Evolutionary conservation across 805 yeast species (phyloP), one percentile per base, ranked within the genome.

Genomic region (Wickerhamiella kazuoi): DNA sequence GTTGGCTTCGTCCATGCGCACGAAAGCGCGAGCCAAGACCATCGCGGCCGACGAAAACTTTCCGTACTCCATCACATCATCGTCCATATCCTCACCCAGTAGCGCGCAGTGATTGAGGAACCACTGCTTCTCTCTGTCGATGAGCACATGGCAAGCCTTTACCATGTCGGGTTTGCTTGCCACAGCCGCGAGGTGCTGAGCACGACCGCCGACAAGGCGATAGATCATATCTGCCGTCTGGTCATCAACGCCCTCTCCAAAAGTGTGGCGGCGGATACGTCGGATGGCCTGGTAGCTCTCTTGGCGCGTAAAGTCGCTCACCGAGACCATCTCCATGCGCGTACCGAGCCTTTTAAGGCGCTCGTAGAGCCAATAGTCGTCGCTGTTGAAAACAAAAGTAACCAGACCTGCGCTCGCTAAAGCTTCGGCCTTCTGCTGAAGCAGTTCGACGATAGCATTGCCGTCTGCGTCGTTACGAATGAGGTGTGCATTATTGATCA

Each of bases 301-400:
- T 0, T 37, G 34, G 16, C 81, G 59, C 30, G 62, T 60, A 42
- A 81, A 67, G 51, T 80, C 56, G 36, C 72, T 63, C 29, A 80
- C 76, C 43, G 77, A 74, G 39, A 81, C 61, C 18, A 79, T 73
- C 39, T 81, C 90, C 34, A 81, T 56, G 26, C 87, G 64, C 0
- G 93, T 81, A 0, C 84, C 81, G 16, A 77, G 60, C 40, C 67
- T 67, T 49, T 76, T 77, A 46, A 81, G 61, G 41, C 83, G 70
- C 48, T 80, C 90, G 54, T 79, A 81, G 1, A 81, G 68, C 93
- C 93, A 81, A 56, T 81, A 81, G 50, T 81, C 93, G 54, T 80
- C 93, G 44, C 80, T 71, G 49, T 78, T 78, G 62, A 80, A 79
- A 11, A 80, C 63, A 57, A 79, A 71, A 0, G 78, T 74, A 16